phyloP scores from a whole-genome alignment of 305 asterid genomes.

The Plantago lanceolata region DNA sequence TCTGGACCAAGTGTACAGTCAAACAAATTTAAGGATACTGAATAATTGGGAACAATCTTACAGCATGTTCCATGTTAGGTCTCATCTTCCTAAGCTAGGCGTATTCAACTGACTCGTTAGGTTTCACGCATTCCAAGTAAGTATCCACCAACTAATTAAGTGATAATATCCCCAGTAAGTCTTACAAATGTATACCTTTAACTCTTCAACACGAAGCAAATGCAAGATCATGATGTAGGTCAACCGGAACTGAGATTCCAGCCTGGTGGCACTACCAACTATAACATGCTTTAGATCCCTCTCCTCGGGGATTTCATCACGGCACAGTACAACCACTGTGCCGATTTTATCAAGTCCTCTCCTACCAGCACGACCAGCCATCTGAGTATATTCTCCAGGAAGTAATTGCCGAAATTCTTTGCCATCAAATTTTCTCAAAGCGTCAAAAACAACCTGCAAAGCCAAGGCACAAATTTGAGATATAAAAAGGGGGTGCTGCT shows the following conservation, averaged over 20 bases:
- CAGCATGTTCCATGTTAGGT: no score
- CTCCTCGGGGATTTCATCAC: constrained; percentile 90
- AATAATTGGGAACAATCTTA: background rate
- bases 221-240: constrained; percentile 97
- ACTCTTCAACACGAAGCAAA: constrained; percentile 96
- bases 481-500: constrained; percentile 14
- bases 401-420: constrained; percentile 84
- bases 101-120: background rate
- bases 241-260: constrained; percentile 92
- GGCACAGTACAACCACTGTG: constrained; percentile 85
- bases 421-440: constrained; percentile 90
- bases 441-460: constrained; percentile 88
- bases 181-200: constrained; percentile 57
- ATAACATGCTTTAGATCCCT: constrained; percentile 64
- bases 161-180: constrained; percentile 23
- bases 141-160: constrained; percentile 21
- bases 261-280: constrained; percentile 90
- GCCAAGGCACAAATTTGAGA: constrained; percentile 21
- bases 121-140: constrained; percentile 10
- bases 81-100: no score
- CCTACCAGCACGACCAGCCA: constrained; percentile 99
- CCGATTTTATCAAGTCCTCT: constrained; percentile 98
- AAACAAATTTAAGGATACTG: background rate
- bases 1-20: background rate
- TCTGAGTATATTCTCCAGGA: constrained; percentile 98